Evolutionary conservation across 73 alveolate species (phyloP).

Genomic region (Paramecium pentaurelia): DNA sequence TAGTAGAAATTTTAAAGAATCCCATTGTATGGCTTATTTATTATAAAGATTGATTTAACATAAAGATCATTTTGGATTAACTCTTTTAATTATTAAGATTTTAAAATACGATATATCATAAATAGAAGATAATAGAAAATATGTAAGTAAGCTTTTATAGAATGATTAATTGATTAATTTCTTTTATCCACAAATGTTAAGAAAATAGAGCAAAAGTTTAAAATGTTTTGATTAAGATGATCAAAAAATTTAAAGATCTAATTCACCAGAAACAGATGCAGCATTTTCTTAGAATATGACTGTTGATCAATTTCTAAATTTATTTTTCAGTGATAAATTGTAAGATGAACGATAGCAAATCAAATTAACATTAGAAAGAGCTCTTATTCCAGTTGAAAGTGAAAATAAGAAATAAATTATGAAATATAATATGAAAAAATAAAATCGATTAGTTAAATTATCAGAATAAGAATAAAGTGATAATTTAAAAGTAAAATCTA

Average conservation of each 20-base stretch:
- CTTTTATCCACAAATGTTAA: not conserved
- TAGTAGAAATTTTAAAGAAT: not conserved
- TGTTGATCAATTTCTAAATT: not conserved
- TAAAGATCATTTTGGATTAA: not conserved
- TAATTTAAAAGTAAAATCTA: not conserved
- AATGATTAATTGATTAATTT: slow-evolving; percentile 8
- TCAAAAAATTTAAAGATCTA: slow-evolving; percentile 5
- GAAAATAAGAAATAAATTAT: not conserved
- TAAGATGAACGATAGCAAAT: slow-evolving; percentile 25
- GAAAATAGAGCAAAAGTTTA: slow-evolving; percentile 6
- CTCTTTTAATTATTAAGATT: slow-evolving; percentile 9
- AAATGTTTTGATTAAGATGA: slow-evolving; percentile 40
- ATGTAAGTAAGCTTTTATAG: not conserved
- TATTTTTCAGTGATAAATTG: not conserved
- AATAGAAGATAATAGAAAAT: slow-evolving; percentile 29
- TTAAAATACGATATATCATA: slow-evolving; percentile 14
- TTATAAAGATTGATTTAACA: not conserved
- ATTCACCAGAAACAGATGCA: not conserved
- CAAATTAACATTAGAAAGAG: not conserved
- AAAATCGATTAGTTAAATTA: not conserved
- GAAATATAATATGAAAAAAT: not conserved
- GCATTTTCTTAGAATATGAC: not conserved
- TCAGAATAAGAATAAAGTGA: not conserved
- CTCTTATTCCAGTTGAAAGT: slow-evolving; percentile 10
- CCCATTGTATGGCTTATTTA: slow-evolving; percentile 23